Conservation (phyloP, 352 stramenopile genomes). For the Pythium rhizo-oryzae region DNA sequence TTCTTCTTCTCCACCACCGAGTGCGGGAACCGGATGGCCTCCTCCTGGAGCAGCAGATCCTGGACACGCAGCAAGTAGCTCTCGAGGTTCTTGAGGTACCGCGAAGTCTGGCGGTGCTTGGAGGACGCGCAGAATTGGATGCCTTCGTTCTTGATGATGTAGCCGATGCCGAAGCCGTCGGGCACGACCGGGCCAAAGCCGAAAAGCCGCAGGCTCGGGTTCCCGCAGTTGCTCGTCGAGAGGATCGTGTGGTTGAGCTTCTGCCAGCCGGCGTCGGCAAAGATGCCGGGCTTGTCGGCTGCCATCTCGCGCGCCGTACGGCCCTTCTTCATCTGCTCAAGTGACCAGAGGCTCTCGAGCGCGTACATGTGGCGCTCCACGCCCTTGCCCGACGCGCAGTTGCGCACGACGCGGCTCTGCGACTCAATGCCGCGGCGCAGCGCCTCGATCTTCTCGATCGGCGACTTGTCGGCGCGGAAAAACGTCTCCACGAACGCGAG, state of each 20-base stretch:
- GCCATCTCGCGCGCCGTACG: constrained; percentile 26
- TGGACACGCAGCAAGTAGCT: constrained; percentile 77
- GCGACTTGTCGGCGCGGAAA: constrained; percentile 62
- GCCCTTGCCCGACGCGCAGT: constrained; percentile 90
- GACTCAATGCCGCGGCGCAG: constrained; percentile 82
- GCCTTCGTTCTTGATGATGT: constrained; percentile 97
- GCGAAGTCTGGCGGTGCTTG: constrained; percentile 80
- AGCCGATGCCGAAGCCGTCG: constrained; percentile 96
- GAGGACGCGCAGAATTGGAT: constrained; percentile 89
- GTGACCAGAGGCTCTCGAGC: constrained; percentile 89
- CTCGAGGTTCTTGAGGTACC: constrained; percentile 86
- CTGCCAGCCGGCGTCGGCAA: constrained; percentile 87
- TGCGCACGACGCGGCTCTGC: constrained; percentile 91
- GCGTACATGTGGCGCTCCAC: constrained; percentile 95
- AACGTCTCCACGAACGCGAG: constrained; percentile 91
- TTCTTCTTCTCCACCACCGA: constrained; percentile 50
- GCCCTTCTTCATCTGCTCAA: constrained; percentile 43
- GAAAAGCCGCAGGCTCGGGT: constrained; percentile 92
- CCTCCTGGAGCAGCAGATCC: constrained; percentile 77
- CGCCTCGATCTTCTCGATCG: constrained; percentile 90
- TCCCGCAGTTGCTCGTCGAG: constrained; percentile 94
- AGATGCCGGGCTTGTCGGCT: constrained; percentile 73
- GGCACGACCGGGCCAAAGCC: constrained; percentile 93
- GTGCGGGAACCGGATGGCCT: constrained; percentile 78
- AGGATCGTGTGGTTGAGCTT: constrained; percentile 95